Evolutionary conservation across 2,329 filamentous ascomycete species (phyloP).

Genomic region (Neofusicoccum parvum): DNA sequence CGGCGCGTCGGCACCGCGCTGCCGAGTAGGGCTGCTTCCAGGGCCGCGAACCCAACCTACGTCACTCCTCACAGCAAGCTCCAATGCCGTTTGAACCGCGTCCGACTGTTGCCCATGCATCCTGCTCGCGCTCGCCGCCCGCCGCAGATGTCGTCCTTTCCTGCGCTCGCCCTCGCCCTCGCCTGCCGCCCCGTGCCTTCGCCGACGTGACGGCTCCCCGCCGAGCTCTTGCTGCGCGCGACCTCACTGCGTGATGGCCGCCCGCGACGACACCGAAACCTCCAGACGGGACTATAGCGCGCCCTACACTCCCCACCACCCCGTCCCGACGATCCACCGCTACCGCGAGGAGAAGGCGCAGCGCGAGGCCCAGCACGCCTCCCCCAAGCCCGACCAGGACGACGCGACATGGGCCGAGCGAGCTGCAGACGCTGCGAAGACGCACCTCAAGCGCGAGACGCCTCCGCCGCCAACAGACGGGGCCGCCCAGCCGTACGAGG

Average conservation of each 20-base stretch:
- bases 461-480: conserved; percentile 23
- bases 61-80: no score
- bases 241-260: conserved; percentile 35
- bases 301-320: conserved; percentile 47
- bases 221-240: background rate
- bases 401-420: conserved; percentile 38
- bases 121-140: no score
- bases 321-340: conserved; percentile 50
- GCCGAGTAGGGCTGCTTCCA: no score
- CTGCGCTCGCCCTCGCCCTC: background rate
- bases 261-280: conserved; percentile 46
- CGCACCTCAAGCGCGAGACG: conserved; percentile 33
- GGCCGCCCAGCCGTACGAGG: conserved; percentile 36
- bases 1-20: no score
- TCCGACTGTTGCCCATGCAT: no score
- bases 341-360: conserved; percentile 51
- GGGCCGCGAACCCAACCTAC: no score
- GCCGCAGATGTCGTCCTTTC: background rate
- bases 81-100: no score
- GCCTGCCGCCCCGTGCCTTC: background rate
- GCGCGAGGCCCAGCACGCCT: conserved; percentile 38
- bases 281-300: conserved; percentile 41
- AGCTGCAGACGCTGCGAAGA: conserved; percentile 39
- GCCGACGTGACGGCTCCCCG: background rate
- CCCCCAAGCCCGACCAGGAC: conserved; percentile 28